Base-by-base conservation (phyloP, 2,329 filamentous ascomycete species). In the Aureobasidium vineae region DNA sequence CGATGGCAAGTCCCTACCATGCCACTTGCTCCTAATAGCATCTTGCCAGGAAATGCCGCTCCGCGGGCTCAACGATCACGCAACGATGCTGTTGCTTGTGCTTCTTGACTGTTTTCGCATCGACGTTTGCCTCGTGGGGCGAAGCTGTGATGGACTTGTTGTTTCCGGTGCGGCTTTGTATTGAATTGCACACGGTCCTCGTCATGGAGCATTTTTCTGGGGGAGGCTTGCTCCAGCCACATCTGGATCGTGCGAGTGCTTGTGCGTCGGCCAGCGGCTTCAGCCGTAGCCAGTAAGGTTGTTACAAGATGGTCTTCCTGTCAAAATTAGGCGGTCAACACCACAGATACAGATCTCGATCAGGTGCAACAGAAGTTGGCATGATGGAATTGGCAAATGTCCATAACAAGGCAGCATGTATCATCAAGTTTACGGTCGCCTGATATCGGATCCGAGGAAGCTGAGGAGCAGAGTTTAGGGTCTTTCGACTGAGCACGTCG, bases 161-260 rank as follows among this genome's bases (percentile, higher is more conserved):
- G 10, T n/a, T 45, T 31, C 8, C 19, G 8, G 49, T 52, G 49
- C 26, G 26, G 49, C 26, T n/a, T 33, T n/a, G 49, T 41, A 59
- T n/a, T 26, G 40, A 23, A n/a, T 43, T 31, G 36, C 19, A 57
- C 53, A 57, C 53, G 53, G 53, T 59, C 40, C 54, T 45, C 54
- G 54, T 59, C 21, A 59, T 26, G 40, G 26, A 26, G 54, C 7
- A 45, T 16, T 53, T 49, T 38, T 13, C 28, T 21, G 57, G 57
- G 57, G 57, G 43, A 36, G 57, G 41, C 43, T 61, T 49, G 26
- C 23, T 59, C 36, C 41, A 45, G 40, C 56, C 40, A 45, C 56
- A 38, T 43, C 45, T 21, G 33, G 54, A 59, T 59, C 23, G 40
- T 19, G 31, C 54, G 23, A 10, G 40, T 59, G 56, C 40, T 45